Base-by-base conservation (phyloP, 1,139 yeast species). In the Wickerhamomyces sp. region DNA sequence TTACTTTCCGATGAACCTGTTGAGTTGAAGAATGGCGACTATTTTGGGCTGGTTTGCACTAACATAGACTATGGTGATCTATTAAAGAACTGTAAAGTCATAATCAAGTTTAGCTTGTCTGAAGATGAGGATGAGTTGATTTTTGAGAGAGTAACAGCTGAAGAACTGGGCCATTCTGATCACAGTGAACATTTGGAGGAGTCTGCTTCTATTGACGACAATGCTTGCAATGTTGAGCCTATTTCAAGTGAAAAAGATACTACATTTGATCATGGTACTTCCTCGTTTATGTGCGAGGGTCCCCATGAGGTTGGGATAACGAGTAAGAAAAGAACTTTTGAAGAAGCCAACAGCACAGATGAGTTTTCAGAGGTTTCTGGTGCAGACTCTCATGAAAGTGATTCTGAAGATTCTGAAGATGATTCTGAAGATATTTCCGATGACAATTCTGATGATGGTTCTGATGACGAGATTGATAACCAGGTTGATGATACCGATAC, bases 41-140 rank as follows among this genome's bases (percentile, higher is more conserved):
- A 9, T 9, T 15, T 43, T 32, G 48, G 48, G 2, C 30, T 45
- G 12, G 43, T 45, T 5, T 25, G 28, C 12, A 32, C 31, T 2
- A 30, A 37, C 21, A 31, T n/a, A 20, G 15, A 16, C 17, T 15
- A 17, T 28, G 31, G 8, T 19, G 17, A 29, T 9, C 5, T 17
- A 5, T 16, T 37, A 18, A 28, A 34, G 6, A 24, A 31, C n/a
- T 40, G 43, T 21, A 37, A 33, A 16, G n/a, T 37, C 17, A 20
- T 33, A 4, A 16, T 37, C 14, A 15, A 25, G 13, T 28, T 37
- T n/a, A 6, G 4, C 9, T 17, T 29, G 12, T n/a, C 14, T 7
- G 8, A 5, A 3, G 19, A 35, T 7, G 8, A 5, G 3, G 19
- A 35, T 15, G 13, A 17, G 4, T 24, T 29, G 8, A 19, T 22